Percentiles rank a stretch among this genome's conserved stretches.
phyloP scores from a whole-genome alignment of 2,329 filamentous ascomycete genomes.

The Aureobasidium sp. region DNA sequence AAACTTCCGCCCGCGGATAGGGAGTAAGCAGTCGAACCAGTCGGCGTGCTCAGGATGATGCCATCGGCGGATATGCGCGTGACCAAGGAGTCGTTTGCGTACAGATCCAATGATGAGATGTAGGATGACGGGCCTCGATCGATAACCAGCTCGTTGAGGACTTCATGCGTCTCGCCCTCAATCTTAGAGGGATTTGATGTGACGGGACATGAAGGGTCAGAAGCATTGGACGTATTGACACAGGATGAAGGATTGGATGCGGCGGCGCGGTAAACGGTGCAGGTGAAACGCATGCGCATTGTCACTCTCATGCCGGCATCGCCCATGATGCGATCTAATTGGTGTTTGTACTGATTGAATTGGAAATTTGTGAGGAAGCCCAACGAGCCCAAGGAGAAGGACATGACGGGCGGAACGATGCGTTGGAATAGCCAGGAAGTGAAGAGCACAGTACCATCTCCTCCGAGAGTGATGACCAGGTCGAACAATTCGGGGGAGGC shows the following conservation, averaged over 20 bases:
- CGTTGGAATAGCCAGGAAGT: conserved; percentile 90
- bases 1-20: conserved; percentile 91
- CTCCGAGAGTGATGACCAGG: conserved; percentile 79
- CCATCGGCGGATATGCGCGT: conserved; percentile 96
- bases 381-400: conserved; percentile 75
- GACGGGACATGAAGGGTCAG: conserved; percentile 28
- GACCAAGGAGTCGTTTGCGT: conserved; percentile 88
- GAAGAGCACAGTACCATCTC: conserved; percentile 80
- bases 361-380: conserved; percentile 87
- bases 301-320: conserved; percentile 95
- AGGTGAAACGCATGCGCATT: conserved; percentile 96
- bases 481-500: conserved; percentile 91
- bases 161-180: conserved; percentile 93
- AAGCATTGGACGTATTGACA: conserved; percentile 18
- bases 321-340: conserved; percentile 85
- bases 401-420: conserved; percentile 75
- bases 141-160: conserved; percentile 96
- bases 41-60: conserved; percentile 95
- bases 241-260: conserved; percentile 28
- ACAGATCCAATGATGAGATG: conserved; percentile 92
- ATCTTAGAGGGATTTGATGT: conserved; percentile 49
- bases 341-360: conserved; percentile 79
- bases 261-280: conserved; percentile 76
- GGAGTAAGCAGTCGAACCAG: conserved; percentile 84
- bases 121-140: conserved; percentile 95